A percentile compares a stretch with the other conserved stretches of the same genome.
Conservation (phyloP, 768 basidiomycete species). For the Mycena olivaceomarginata region DNA sequence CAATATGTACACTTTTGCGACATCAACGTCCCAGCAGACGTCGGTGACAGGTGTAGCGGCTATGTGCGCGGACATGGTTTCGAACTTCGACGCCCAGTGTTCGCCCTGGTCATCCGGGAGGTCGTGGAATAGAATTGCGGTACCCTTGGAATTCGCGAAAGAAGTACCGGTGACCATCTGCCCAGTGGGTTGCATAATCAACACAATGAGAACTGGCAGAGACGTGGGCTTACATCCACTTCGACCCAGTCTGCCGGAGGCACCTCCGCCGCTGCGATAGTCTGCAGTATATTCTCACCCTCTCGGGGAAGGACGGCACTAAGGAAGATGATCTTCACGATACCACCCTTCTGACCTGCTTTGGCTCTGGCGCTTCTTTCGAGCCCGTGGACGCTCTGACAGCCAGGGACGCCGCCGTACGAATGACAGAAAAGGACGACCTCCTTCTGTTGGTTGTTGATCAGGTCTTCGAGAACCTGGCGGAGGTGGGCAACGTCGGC, state of each 20-base stretch:
- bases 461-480: background rate
- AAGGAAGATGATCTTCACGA: slow-evolving; percentile 12
- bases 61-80: background rate
- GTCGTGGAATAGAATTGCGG: slow-evolving; percentile 1
- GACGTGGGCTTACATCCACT: background rate
- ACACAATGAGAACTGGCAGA: background rate
- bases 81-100: background rate
- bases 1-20: background rate
- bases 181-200: background rate
- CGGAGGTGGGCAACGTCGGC: slow-evolving; percentile 12
- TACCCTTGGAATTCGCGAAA: background rate
- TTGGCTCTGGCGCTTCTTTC: slow-evolving; percentile 11
- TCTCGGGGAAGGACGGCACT: slow-evolving; percentile 4
- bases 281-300: background rate
- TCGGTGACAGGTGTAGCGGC: background rate
- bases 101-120: background rate
- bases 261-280: background rate
- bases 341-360: slow-evolving; percentile 8
- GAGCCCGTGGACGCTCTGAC: slow-evolving; percentile 12
- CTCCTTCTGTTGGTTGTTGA: slow-evolving; percentile 12
- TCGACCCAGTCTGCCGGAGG: background rate
- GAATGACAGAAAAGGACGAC: slow-evolving; percentile 18
- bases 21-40: background rate
- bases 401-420: slow-evolving; percentile 16
- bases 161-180: background rate